These are phyloP conservation scores for Diospyros lotus DNA, from an alignment of 148 eudicot species.

Conservation along the genomic window DNA sequence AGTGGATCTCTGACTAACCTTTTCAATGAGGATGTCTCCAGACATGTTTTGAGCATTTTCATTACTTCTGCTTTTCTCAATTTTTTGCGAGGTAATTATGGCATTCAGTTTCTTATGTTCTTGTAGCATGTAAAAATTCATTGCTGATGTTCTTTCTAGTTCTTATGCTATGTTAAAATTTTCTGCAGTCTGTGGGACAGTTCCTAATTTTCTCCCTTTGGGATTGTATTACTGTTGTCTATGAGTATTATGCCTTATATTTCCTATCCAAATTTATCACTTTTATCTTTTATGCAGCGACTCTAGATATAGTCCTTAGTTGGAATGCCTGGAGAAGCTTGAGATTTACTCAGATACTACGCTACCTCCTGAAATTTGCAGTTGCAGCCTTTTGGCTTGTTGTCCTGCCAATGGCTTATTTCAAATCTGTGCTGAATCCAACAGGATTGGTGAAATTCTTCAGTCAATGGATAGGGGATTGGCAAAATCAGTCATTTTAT, in stretches of 20 bases:
- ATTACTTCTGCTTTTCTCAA: constrained; percentile 84
- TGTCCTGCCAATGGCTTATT: constrained; percentile 76
- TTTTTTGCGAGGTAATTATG: constrained; percentile 71
- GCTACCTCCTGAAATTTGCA: constrained; percentile 72
- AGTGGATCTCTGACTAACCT: constrained; percentile 58
- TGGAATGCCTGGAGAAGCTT: constrained; percentile 94
- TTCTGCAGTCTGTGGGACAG: neutral
- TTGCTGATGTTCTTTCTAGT: neutral
- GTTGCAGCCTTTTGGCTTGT: constrained; percentile 88
- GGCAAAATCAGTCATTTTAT: constrained; percentile 53
- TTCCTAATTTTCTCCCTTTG: neutral
- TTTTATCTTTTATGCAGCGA: constrained; percentile 47
- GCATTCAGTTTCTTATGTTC: neutral
- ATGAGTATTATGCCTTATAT: neutral
- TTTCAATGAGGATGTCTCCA: constrained; percentile 57
- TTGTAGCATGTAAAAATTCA: neutral
- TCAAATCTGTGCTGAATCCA: constrained; percentile 55
- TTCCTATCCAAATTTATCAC: neutral
- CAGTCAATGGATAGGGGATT: constrained; percentile 58
- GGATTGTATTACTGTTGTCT: neutral
- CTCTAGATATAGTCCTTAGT: constrained; percentile 82
- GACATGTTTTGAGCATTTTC: constrained; percentile 82
- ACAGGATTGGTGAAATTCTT: constrained; percentile 64
- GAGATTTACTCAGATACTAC: constrained; percentile 74
- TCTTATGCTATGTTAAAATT: neutral